These are phyloP conservation scores for Chrysanthemum lavandulifolium DNA, from an alignment of 129 eudicot species.

Conservation along the genomic window DNA sequence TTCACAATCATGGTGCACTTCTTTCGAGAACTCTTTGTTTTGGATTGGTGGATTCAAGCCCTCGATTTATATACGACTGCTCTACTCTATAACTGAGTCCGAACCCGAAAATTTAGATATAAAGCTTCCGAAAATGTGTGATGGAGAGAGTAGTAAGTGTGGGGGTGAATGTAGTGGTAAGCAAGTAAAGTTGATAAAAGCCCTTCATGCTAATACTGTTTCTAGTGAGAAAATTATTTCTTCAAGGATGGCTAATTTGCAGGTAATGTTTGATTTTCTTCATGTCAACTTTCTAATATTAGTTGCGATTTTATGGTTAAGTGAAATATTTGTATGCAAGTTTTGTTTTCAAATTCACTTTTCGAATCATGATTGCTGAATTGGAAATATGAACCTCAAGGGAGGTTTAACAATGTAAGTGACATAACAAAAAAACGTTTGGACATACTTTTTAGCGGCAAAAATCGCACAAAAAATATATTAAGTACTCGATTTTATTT, in stretches of 20 bases:
- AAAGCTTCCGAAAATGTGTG: background rate
- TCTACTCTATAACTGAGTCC: background rate
- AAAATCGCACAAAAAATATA: too few relatives aligned
- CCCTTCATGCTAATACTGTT: slow-evolving; percentile 26
- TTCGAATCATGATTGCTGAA: too few relatives aligned
- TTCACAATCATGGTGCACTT: slow-evolving; percentile 27
- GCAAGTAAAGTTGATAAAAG: slow-evolving; percentile 21
- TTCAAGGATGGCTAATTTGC: slow-evolving; percentile 29
- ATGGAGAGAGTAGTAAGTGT: slow-evolving; percentile 4
- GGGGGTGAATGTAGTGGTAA: background rate
- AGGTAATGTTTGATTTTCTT: slow-evolving; percentile 7
- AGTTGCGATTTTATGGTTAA: too few relatives aligned
- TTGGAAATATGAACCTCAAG: too few relatives aligned
- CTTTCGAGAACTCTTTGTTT: slow-evolving; percentile 30
- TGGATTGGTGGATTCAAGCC: slow-evolving; percentile 25
- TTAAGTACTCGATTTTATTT: too few relatives aligned
- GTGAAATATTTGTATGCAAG: too few relatives aligned
- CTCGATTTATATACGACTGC: slow-evolving; percentile 1
- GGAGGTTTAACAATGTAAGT: too few relatives aligned
- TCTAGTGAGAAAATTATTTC: slow-evolving; percentile 25
- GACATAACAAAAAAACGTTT: too few relatives aligned
- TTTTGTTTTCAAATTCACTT: too few relatives aligned
- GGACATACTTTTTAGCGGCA: too few relatives aligned
- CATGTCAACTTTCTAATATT: too few relatives aligned
- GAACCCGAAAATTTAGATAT: background rate